Percentiles rank a stretch among this genome's conserved stretches.
phyloP scores from a whole-genome alignment of 2,329 filamentous ascomycete genomes.

The Parascedosporium putredinis region DNA sequence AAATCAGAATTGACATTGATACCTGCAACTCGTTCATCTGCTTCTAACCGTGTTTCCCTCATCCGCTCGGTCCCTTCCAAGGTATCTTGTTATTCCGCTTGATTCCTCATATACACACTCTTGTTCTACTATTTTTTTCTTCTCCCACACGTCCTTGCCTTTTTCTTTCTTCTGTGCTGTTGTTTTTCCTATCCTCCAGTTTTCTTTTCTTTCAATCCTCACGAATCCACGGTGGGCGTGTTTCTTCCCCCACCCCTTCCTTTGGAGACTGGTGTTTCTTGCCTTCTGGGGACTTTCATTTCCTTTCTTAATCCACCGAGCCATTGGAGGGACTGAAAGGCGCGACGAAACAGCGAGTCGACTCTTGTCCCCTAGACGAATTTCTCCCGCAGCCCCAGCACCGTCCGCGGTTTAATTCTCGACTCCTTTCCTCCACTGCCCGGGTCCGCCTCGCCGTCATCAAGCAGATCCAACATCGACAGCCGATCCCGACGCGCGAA shows the following conservation, averaged over 20 bases:
- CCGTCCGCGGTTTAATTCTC: conserved; percentile 6
- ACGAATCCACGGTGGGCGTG: background rate
- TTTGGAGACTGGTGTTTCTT: conserved; percentile 5
- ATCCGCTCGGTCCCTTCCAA: conserved; percentile 8
- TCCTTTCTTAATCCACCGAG: conserved; percentile 3
- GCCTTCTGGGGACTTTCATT: conserved; percentile 1
- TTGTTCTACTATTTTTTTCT: background rate
- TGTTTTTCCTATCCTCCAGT: conserved; percentile 3
- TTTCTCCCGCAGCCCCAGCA: background rate
- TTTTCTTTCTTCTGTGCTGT: background rate
- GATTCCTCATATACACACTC: background rate
- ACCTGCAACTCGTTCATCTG: conserved; percentile 6
- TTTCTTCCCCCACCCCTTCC: too few relatives aligned
- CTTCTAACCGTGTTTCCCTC: conserved; percentile 8
- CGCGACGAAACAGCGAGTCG: background rate
- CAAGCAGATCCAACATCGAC: conserved; percentile 4
- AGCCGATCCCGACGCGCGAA: conserved; percentile 6
- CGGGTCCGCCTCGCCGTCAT: conserved; percentile 5
- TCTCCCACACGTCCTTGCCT: too few relatives aligned
- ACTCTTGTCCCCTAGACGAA: background rate
- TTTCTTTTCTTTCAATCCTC: background rate
- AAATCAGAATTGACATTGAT: conserved; percentile 2
- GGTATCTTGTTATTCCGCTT: conserved; percentile 6
- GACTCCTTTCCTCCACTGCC: conserved; percentile 9
- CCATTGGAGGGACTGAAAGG: background rate